phyloP scores from a whole-genome alignment of 306 rosid species.

The Cucurbita argyrosperma region DNA sequence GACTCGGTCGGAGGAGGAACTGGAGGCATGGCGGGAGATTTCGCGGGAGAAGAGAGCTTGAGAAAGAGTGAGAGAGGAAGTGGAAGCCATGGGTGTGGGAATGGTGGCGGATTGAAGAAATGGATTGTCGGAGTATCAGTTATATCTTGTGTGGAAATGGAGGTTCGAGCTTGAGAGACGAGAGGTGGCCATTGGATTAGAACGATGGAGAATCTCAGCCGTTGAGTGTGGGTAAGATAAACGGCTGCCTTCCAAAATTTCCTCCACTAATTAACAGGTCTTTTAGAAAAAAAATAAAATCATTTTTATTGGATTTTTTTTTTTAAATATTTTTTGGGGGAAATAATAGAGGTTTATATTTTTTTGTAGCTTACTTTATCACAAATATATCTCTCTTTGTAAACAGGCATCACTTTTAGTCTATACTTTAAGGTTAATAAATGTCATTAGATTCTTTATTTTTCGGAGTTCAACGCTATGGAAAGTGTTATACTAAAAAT shows the following conservation, averaged over 20 bases:
- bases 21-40: slow-evolving; percentile 35
- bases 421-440: not conserved
- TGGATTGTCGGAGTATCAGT: slow-evolving; percentile 1
- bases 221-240: slow-evolving; percentile 29
- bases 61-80: slow-evolving; percentile 64
- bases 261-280: not conserved
- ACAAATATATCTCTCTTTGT: not conserved
- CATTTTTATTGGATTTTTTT: not conserved
- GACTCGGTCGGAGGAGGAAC: slow-evolving; percentile 33
- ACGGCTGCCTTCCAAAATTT: slow-evolving; percentile 33
- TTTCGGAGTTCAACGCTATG: not conserved
- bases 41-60: slow-evolving; percentile 59
- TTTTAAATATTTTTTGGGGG: too few relatives aligned
- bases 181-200: slow-evolving; percentile 30
- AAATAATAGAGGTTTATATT: not conserved
- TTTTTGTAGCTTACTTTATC: not conserved
- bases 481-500: too few relatives aligned
- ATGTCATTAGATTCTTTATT: not conserved
- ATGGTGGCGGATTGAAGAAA: slow-evolving; percentile 5
- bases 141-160: slow-evolving; percentile 14
- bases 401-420: not conserved
- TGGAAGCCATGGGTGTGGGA: slow-evolving; percentile 44
- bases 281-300: not conserved
- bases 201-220: slow-evolving; percentile 13
- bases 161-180: slow-evolving; percentile 13